Base-by-base conservation (phyloP, 805 yeast genomes). In the Soucietia sequanensis region DNA sequence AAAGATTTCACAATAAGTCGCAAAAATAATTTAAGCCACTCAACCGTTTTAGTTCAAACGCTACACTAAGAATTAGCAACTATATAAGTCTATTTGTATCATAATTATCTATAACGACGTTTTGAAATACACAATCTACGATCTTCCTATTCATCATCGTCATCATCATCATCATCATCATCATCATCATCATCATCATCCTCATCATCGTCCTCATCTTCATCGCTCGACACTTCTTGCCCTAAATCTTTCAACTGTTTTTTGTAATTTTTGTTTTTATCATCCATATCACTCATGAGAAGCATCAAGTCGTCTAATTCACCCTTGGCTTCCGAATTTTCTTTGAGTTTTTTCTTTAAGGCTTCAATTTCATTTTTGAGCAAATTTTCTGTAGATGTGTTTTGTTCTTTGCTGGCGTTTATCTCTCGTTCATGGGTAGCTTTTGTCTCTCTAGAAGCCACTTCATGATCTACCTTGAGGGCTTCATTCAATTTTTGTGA, bases 251-350 rank as follows among this genome's bases (percentile, higher is more conserved):
- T 67, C 24, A 83, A 66, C 38, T 64, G 69, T 5, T 57, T 48
- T 50, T 81, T 81, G 54, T 85, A 81, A 42, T 68, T 68, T 20
- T 69, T 63, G 38, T 78, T 78, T 43, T 74, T 76, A 32, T 82
- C 88, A 39, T 88, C 95, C 46, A 87, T 62, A 30, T 86, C 95
- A 13, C 84, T 76, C 56, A 89, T 78, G 13, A 89, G 62, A 16
- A 87, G 59, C 79, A 88, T 74, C 48, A 88, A 57, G 42, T 86
- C 95, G 47, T 88, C 95, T 8, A 80, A 50, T 17, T 80, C 86
- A 2, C 73, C 50, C 42, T 68, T 70, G 2, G 78, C 72, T 11
- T 73, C 80, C 25, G 38, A 26, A 25, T 44, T 39, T 7, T 33
- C 41, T 13, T 27, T 35, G 47, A 52, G 41, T 26, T 52, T 35